Evolutionary conservation across 192 early-diverging fungal genomes (phyloP), one percentile per base, ranked within the genome.

Genomic region (Backusella morwellensis): DNA sequence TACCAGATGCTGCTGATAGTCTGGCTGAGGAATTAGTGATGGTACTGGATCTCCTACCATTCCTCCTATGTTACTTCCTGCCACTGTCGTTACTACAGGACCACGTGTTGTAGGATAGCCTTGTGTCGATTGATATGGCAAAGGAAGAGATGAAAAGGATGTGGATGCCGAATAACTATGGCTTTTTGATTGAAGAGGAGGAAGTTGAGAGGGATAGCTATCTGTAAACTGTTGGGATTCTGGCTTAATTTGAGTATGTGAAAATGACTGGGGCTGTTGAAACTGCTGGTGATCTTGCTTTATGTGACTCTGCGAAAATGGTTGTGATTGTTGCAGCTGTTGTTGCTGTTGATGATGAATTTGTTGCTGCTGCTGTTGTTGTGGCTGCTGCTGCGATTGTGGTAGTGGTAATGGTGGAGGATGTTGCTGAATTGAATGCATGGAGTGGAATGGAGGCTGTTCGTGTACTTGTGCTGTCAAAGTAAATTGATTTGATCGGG

Each of bases 121-220:
- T 4, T 70, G 72, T 12, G 66, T 36, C 23, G 63, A 38, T 40
- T 76, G 75, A 0, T 50, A 35, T 35, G 75, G 17, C 6, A 68
- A 36, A 8, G 75, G 63, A 21, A 77, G 68, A 21, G 77, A 68
- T 26, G 74, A 50, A 17, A 35, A 36, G 7, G 74, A 50, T 9
- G 35, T 3, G 42, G 63, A 69, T 29, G 56, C n/a, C 3, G 56
- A 14, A 63, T 63, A 63, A 12, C 6, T 63, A 63, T 63, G 56
- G 4, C 21, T 63, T 29, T 63, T 52, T 38, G 74, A 68, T 34
- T 80, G 74, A 29, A 80, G 69, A 8, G 78, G 78, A 23, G 78
- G 78, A 32, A 80, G 41, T 47, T 80, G 78, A 1, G 78, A 72
- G 4, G 78, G 44, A 42, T 70, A 77, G 17, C 32, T 70, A 41